phyloP scores from a whole-genome alignment of 352 stramenopile species.

The Discostella stelligera region DNA sequence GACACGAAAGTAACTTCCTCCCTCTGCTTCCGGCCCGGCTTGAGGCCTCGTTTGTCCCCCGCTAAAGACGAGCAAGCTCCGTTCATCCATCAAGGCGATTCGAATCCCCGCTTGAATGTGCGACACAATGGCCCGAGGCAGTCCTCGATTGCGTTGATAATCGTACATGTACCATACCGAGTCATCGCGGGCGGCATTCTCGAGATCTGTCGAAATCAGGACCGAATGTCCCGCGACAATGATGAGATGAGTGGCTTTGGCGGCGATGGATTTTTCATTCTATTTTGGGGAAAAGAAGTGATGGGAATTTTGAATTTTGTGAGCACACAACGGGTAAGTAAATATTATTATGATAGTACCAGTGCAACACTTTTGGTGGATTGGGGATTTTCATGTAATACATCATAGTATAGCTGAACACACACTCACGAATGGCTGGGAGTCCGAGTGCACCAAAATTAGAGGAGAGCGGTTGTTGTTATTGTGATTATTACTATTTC shows the following conservation, averaged over 20 bases:
- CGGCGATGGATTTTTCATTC: slow-evolving; percentile 57
- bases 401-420: no score
- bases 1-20: slow-evolving; percentile 82
- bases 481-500: no score
- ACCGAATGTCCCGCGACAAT: slow-evolving; percentile 80
- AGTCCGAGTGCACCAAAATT: slow-evolving; percentile 40
- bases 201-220: slow-evolving; percentile 65
- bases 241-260: slow-evolving; percentile 65
- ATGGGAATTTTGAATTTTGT: not conserved
- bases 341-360: no score
- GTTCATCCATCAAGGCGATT: slow-evolving; percentile 63
- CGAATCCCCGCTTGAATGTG: slow-evolving; percentile 81
- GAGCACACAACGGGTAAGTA: no score
- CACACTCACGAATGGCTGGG: slow-evolving; percentile 51
- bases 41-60: slow-evolving; percentile 82
- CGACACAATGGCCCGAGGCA: slow-evolving; percentile 77
- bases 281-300: slow-evolving; percentile 3
- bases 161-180: slow-evolving; percentile 80
- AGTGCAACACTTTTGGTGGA: no score
- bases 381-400: slow-evolving; percentile 9
- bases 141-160: slow-evolving; percentile 79
- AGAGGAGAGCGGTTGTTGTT: not conserved
- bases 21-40: slow-evolving; percentile 82
- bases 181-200: slow-evolving; percentile 68
- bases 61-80: slow-evolving; percentile 83